phyloP scores from a whole-genome alignment of 192 early-diverging fungal species.

The Geosiphon pyriformis region DNA sequence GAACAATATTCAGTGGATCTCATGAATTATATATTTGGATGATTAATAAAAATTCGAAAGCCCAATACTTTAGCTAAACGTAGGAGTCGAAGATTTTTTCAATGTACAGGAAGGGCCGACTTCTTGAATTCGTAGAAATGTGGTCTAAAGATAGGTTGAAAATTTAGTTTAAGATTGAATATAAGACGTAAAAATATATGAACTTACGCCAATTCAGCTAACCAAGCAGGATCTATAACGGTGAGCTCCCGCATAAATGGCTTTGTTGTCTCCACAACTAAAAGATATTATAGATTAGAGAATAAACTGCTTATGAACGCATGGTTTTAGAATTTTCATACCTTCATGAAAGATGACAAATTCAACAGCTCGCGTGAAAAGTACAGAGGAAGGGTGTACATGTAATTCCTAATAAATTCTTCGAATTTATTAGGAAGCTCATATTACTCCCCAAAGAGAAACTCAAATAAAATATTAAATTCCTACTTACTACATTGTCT shows the following conservation, averaged over 20 bases:
- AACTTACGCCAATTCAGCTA: conserved; percentile 78
- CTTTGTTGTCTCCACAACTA: conserved; percentile 88
- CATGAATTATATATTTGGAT: too few relatives aligned
- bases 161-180: not conserved
- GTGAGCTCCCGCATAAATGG: conserved; percentile 96
- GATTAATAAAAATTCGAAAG: too few relatives aligned
- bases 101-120: not conserved
- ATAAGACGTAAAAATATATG: not conserved
- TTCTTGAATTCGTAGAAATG: conserved; percentile 25
- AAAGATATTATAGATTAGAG: not conserved
- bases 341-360: conserved; percentile 94
- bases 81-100: too few relatives aligned
- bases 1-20: too few relatives aligned
- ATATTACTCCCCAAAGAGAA: too few relatives aligned
- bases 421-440: too few relatives aligned
- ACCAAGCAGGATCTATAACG: conserved; percentile 87
- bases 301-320: not conserved
- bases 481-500: conserved; percentile 50
- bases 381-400: conserved; percentile 88
- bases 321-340: conserved; percentile 8
- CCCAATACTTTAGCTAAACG: too few relatives aligned
- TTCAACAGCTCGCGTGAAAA: conserved; percentile 84
- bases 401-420: conserved; percentile 39
- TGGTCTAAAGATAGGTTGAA: conserved; percentile 11
- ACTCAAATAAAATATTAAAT: not conserved